A percentile compares a stretch with the other conserved stretches of the same genome.
These are phyloP conservation scores for Phyllosticta citribraziliensis DNA, from an alignment of 2,329 filamentous ascomycete species.

Conservation along the genomic window DNA sequence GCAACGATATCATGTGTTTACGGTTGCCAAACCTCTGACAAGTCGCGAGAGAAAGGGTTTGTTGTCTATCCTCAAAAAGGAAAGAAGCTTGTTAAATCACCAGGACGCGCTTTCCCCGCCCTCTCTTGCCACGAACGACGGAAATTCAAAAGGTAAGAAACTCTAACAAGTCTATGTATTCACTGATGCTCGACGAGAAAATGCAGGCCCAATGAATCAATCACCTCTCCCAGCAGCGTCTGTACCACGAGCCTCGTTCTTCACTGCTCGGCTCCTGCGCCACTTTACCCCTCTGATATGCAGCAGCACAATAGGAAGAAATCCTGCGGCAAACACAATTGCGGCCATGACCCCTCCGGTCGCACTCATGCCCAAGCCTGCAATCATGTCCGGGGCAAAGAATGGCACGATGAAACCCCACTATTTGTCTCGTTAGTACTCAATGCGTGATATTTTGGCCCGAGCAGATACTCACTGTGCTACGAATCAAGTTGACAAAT, in stretches of 20 bases:
- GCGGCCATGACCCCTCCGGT: slow-evolving; percentile 30
- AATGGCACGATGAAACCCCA: slow-evolving; percentile 34
- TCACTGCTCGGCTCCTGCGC: slow-evolving; percentile 4
- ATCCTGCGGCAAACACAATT: slow-evolving; percentile 16
- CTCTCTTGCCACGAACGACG: too few species aligned
- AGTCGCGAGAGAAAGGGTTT: too few species aligned
- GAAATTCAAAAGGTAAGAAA: too few species aligned
- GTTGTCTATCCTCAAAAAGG: too few species aligned
- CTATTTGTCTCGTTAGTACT: slow-evolving; percentile 11
- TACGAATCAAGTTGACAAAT: slow-evolving; percentile 48
- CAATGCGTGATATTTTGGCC: too few species aligned
- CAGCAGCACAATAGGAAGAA: slow-evolving; percentile 18
- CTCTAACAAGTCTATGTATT: too few species aligned
- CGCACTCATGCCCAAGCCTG: slow-evolving; percentile 24
- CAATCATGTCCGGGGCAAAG: slow-evolving; percentile 33
- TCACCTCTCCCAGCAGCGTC: not conserved
- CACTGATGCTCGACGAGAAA: not conserved
- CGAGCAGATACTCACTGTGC: slow-evolving; percentile 19
- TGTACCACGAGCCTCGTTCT: not conserved
- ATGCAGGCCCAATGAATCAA: not conserved
- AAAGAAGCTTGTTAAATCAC: too few species aligned
- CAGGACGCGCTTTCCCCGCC: too few species aligned
- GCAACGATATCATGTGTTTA: too few species aligned
- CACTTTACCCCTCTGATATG: slow-evolving; percentile 11
- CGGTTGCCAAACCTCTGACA: too few species aligned